Evolutionary conservation across 2,329 filamentous ascomycete species (phyloP), one percentile per base, ranked within the genome.

Genomic region (Purpureocillium takamizusanense): DNA sequence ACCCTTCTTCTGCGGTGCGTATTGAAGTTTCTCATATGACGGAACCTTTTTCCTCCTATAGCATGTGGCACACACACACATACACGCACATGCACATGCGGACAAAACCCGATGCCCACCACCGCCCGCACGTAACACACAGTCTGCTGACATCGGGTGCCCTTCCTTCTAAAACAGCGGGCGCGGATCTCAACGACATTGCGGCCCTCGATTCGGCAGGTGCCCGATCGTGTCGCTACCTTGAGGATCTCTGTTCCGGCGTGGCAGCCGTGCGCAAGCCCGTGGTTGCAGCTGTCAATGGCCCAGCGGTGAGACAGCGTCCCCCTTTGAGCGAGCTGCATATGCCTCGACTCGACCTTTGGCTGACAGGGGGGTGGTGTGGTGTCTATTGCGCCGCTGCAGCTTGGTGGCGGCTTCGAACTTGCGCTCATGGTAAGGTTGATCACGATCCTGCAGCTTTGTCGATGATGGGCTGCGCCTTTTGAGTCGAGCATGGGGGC

Each of bases 381-480:
- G 21, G 21, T 25, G n/a, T n/a, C n/a, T 25, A 5, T 25, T 25
- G 21, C n/a, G 21, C 21, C 23, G 16, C n/a, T 33, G 21, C 14
- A 68, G 67, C 60, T 72, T 23, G 69, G 69, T 23, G 69, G 69
- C 12, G 69, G 70, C 5, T 72, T 70, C 38, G 70, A 72, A 41
- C 50, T 73, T 31, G 67, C 67, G 4, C 54, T 72, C 23, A 63
- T 64, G 48, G 65, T 69, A 51, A 52, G 48, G 11, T 12, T 13
- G 30, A 18, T 33, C 7, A 11, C 16, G 17, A 27, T 28, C 14
- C 17, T 17, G 6, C 28, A 13, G 23, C 14, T 11, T n/a, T n/a
- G n/a, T n/a, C n/a, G n/a, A n/a, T n/a, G n/a, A n/a, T n/a, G n/a
- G n/a, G n/a, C n/a, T n/a, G n/a, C n/a, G n/a, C n/a, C n/a, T n/a